Percentiles rank a stretch among this genome's conserved stretches.
These are phyloP conservation scores for Colletotrichum liaoningense DNA, from an alignment of 2,329 filamentous ascomycete species.

Conservation along the genomic window DNA sequence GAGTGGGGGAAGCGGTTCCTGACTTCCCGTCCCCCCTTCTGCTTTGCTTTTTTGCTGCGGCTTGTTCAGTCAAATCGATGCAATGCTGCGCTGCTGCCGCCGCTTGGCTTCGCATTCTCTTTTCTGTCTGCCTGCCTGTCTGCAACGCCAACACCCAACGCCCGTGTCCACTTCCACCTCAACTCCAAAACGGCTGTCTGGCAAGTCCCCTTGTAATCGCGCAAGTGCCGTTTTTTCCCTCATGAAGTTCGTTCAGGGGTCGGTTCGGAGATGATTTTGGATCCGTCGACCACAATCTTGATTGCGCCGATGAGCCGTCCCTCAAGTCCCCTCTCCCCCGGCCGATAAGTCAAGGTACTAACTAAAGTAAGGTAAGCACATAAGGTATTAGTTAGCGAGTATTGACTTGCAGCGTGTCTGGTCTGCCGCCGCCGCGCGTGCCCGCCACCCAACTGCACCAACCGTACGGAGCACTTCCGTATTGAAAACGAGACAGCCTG, in stretches of 20 bases:
- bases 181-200: not conserved
- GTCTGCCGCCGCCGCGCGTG: not conserved
- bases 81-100: not conserved
- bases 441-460: not conserved
- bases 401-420: not conserved
- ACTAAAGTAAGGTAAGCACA: not conserved
- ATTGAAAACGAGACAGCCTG: not conserved
- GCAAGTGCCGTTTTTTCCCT: constrained; percentile 4
- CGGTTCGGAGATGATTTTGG: constrained; percentile 7
- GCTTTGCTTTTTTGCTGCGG: not conserved
- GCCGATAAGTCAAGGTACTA: not conserved
- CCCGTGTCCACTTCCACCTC: not conserved
- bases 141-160: not conserved
- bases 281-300: not conserved
- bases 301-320: not conserved
- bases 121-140: not conserved
- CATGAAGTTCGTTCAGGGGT: not conserved
- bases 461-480: not conserved
- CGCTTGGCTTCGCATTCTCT: not conserved
- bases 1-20: constrained; percentile 17
- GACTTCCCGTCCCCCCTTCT: not conserved
- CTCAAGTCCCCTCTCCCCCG: not conserved
- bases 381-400: not conserved
- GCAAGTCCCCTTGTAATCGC: constrained; percentile 15
- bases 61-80: not conserved